Evolutionary conservation across 176 grass and related monocot species (phyloP), one percentile per base, ranked within the genome.

Genomic region (Oryza officinalis): DNA sequence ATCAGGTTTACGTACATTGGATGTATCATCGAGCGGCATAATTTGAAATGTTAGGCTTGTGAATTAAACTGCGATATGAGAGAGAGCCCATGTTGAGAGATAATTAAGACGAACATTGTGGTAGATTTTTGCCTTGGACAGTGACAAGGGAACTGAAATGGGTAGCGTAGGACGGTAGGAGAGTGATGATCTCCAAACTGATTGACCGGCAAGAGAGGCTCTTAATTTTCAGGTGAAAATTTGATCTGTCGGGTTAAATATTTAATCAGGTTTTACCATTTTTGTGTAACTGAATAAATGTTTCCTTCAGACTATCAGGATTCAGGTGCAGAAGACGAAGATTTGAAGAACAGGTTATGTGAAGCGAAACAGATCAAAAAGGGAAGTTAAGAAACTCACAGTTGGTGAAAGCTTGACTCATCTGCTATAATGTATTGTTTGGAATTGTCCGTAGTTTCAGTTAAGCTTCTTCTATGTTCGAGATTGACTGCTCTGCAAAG

Each of bases 91-190:
- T 65, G 15, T 41, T 74, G 69, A 6, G 3, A 5, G 11, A 25
- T 32, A 23, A 64, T 10, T 66, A 32, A 32, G 17, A 7, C 27
- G 40, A 22, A 61, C 8, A 49, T 27, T 28, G 66, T 6, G 47
- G 64, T 20, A 10, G 67, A 45, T 43, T 2, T 77, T 77, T 59
- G 10, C 41, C 25, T 59, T n/a, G 33, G 87, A 94, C 46, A 88
- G 85, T 54, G 92, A 90, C 92, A 31, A 60, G 81, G 70, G 43
- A 80, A 64, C 88, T 82, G 81, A 92, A 83, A 28, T 66, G 22
- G 52, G 54, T 64, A 65, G 37, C 30, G 69, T 27, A 45, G 30
- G 30, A 30, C 30, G 30, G 30, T 30, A 30, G 70, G 25, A 59
- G 63, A 69, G 40, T 67, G 80, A 73, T 28, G 86, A 79, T 28